Percentiles rank a stretch among this genome's conserved stretches.
Conservation (phyloP, 2,329 filamentous ascomycete species). For the Trichoderma arundinaceum region DNA sequence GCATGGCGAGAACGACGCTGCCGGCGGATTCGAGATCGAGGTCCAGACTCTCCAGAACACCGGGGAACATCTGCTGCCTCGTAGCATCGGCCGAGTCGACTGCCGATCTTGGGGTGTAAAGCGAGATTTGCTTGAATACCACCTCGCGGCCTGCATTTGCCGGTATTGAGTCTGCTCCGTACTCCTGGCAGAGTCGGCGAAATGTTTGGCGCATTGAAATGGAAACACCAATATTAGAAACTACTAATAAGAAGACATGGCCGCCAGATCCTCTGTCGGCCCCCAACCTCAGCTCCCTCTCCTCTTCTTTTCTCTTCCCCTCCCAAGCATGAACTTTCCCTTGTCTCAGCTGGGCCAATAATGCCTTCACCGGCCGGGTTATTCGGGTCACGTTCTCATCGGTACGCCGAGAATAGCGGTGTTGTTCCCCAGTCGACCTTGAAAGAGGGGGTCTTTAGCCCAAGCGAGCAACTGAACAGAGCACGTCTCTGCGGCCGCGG, state of each 20-base stretch:
- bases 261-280: conserved; percentile 15
- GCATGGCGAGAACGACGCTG: neutral
- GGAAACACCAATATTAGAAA: neutral
- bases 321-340: neutral
- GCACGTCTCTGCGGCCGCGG: conserved; percentile 23
- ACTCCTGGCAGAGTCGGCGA: neutral
- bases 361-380: conserved; percentile 11
- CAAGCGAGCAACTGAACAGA: conserved; percentile 12
- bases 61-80: neutral
- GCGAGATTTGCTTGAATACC: conserved; percentile 7
- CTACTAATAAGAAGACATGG: conserved; percentile 14
- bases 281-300: neutral
- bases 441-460: conserved; percentile 14
- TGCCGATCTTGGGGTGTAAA: conserved; percentile 15
- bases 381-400: conserved; percentile 24
- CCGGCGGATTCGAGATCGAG: neutral
- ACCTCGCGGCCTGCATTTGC: conserved; percentile 3
- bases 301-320: neutral
- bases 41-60: conserved; percentile 4
- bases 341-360: conserved; percentile 11
- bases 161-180: neutral
- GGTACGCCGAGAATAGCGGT: conserved; percentile 16
- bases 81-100: neutral
- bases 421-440: conserved; percentile 16
- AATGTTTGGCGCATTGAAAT: neutral